phyloP scores from a whole-genome alignment of 2,329 filamentous ascomycete genomes.

The Endothia cerciana region DNA sequence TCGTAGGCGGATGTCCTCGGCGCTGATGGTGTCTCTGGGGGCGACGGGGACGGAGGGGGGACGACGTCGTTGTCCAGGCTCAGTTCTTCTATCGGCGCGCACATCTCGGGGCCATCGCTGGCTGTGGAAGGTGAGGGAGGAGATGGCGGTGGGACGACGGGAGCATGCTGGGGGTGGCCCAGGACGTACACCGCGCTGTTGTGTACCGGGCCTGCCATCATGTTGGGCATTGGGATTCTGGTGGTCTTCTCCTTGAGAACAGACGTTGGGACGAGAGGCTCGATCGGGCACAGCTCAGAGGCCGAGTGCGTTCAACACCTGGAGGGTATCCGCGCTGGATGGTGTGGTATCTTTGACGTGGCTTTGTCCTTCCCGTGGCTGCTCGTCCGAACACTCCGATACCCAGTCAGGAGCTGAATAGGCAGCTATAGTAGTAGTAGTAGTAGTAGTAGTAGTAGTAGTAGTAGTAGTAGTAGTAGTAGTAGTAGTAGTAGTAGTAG shows the following conservation, averaged over 20 bases:
- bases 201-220: constrained; percentile 46
- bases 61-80: constrained; percentile 37
- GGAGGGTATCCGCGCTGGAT: background rate
- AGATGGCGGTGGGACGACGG: constrained; percentile 51
- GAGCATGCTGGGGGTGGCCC: constrained; percentile 40
- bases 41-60: constrained; percentile 26
- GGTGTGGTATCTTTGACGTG: background rate
- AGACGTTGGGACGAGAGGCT: background rate
- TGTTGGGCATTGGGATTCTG: background rate
- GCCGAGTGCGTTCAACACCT: background rate
- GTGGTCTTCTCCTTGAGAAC: background rate
- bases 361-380: constrained; percentile 1
- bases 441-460: too few species aligned
- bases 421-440: background rate
- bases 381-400: constrained; percentile 22
- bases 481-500: too few species aligned
- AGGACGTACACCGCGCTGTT: constrained; percentile 56
- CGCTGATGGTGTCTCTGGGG: constrained; percentile 23
- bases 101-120: constrained; percentile 38
- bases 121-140: constrained; percentile 52
- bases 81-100: constrained; percentile 45
- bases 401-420: constrained; percentile 22
- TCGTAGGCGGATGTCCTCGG: constrained; percentile 25
- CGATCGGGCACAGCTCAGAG: background rate
- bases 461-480: too few species aligned